Conservation (phyloP, 345 rosid genomes). For the Pistacia atlantica region DNA sequence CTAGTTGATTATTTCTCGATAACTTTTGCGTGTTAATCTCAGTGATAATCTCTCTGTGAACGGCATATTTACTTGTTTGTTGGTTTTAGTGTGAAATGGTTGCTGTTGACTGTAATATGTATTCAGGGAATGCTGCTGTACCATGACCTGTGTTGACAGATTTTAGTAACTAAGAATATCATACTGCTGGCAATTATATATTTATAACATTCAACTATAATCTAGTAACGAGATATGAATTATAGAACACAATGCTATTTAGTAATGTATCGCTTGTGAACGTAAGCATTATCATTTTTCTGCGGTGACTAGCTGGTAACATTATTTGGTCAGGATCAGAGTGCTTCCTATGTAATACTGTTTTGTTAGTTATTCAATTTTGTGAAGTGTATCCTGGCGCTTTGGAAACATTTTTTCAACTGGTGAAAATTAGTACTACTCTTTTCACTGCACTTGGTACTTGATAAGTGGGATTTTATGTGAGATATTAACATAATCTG, state of each 20-base stretch:
- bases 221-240: not conserved
- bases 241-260: not conserved
- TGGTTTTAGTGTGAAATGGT: not conserved
- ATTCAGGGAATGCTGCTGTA: not conserved
- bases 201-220: not conserved
- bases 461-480: not conserved
- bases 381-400: not conserved
- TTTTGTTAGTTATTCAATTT: not conserved
- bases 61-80: not conserved
- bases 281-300: too few species aligned
- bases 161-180: too few species aligned
- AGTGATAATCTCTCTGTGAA: not conserved
- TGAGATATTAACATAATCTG: not conserved
- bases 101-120: not conserved
- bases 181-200: too few species aligned
- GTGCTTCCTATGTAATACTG: not conserved
- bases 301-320: too few species aligned
- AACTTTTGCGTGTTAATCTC: slow-evolving; percentile 1
- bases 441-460: not conserved
- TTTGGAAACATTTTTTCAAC: not conserved
- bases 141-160: too few species aligned
- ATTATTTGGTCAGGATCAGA: not conserved
- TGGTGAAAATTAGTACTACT: not conserved
- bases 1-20: not conserved
- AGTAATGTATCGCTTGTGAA: not conserved